These are phyloP conservation scores for Cladosporium sp. DNA, from an alignment of 2,329 filamentous ascomycete species.

Conservation along the genomic window DNA sequence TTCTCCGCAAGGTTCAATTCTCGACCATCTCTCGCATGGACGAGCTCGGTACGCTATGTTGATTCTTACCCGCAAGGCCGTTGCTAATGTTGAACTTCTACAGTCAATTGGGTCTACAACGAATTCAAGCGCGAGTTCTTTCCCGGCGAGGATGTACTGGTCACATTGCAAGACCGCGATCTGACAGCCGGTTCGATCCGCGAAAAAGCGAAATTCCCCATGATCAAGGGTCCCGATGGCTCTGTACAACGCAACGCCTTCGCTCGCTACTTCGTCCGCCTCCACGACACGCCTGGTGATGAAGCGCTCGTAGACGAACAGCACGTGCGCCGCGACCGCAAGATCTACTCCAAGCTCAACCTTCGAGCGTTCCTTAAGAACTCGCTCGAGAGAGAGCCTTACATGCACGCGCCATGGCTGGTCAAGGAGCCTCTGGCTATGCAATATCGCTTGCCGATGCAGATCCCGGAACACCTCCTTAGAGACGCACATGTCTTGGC, in stretches of 20 bases:
- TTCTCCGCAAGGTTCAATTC: slow-evolving; percentile 86
- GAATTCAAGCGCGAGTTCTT: slow-evolving; percentile 82
- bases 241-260: slow-evolving; percentile 60
- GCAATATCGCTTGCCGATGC: slow-evolving; percentile 78
- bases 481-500: slow-evolving; percentile 52
- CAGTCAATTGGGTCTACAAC: slow-evolving; percentile 53
- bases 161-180: slow-evolving; percentile 63
- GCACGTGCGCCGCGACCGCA: slow-evolving; percentile 79
- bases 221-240: slow-evolving; percentile 57
- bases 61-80: background rate
- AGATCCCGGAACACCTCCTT: slow-evolving; percentile 73
- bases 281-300: slow-evolving; percentile 57
- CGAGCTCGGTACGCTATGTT: slow-evolving; percentile 53
- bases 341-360: slow-evolving; percentile 90
- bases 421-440: slow-evolving; percentile 82
- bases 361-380: slow-evolving; percentile 91
- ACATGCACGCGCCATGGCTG: slow-evolving; percentile 94
- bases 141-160: slow-evolving; percentile 76
- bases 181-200: slow-evolving; percentile 62
- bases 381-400: slow-evolving; percentile 83
- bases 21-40: slow-evolving; percentile 85
- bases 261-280: slow-evolving; percentile 73
- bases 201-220: slow-evolving; percentile 74
- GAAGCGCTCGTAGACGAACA: slow-evolving; percentile 75
- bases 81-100: background rate